These are phyloP conservation scores for Phytophthora litchii DNA, from an alignment of 352 stramenopile genomes.

Conservation along the genomic window DNA sequence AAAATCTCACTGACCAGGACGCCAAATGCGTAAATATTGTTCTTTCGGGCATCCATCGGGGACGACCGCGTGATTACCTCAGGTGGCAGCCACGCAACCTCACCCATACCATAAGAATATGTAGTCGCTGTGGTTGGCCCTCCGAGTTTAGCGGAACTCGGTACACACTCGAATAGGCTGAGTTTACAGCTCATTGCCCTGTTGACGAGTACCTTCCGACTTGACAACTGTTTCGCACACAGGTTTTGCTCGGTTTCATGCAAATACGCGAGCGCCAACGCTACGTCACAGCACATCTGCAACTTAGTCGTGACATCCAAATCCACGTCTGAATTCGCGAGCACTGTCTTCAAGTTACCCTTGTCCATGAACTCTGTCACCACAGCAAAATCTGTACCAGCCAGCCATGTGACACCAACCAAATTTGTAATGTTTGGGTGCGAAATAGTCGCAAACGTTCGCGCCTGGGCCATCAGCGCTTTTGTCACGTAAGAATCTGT, in stretches of 20 bases:
- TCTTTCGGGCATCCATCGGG: constrained; percentile 51
- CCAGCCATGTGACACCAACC: constrained; percentile 71
- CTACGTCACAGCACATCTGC: constrained; percentile 74
- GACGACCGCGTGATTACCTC: constrained; percentile 56
- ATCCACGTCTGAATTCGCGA: constrained; percentile 58
- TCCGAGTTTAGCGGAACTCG: constrained; percentile 40
- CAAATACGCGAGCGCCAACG: constrained; percentile 63
- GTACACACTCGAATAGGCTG: constrained; percentile 64
- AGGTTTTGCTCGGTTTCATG: constrained; percentile 57
- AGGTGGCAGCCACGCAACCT: constrained; percentile 57
- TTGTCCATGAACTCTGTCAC: constrained; percentile 82
- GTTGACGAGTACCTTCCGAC: constrained; percentile 63
- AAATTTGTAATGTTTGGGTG: constrained; percentile 75
- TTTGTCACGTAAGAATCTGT: constrained; percentile 64
- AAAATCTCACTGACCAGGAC: constrained; percentile 68
- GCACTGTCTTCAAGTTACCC: constrained; percentile 63
- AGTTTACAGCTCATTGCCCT: constrained; percentile 57
- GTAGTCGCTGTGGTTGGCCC: constrained; percentile 11
- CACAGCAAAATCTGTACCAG: constrained; percentile 77
- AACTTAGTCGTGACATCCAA: constrained; percentile 61
- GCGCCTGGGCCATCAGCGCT: constrained; percentile 62
- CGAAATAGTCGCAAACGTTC: constrained; percentile 49
- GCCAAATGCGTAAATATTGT: constrained; percentile 73
- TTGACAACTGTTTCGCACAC: constrained; percentile 55
- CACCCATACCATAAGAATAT: constrained; percentile 51